A percentile compares a stretch with the other conserved stretches of the same genome.
These are phyloP conservation scores for Mycena venus DNA, from an alignment of 768 basidiomycete genomes.

Conservation along the genomic window DNA sequence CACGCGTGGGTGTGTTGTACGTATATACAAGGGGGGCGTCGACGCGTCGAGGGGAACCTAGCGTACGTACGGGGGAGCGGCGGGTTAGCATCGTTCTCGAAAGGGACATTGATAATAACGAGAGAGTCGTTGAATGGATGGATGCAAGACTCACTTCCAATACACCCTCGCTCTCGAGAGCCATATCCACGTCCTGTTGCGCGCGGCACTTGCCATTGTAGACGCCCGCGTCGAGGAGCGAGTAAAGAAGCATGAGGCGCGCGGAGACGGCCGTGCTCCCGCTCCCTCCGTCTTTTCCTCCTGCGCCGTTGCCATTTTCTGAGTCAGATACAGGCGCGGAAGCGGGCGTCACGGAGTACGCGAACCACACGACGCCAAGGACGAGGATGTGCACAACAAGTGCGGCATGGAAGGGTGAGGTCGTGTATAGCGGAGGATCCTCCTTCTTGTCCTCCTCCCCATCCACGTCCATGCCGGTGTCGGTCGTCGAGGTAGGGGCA, in stretches of 20 bases:
- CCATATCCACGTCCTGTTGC: slow-evolving; percentile 17
- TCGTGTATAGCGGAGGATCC: slow-evolving; percentile 29
- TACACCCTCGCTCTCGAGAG: slow-evolving; percentile 50
- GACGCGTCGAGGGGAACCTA: slow-evolving; percentile 49
- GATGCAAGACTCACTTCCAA: slow-evolving; percentile 42
- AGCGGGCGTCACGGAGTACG: slow-evolving; percentile 50
- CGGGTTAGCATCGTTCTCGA: no score
- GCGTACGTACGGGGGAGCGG: not conserved
- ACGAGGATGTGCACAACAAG: slow-evolving; percentile 72
- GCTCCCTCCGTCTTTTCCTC: slow-evolving; percentile 6
- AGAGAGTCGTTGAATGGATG: slow-evolving; percentile 32
- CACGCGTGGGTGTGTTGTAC: slow-evolving; percentile 77
- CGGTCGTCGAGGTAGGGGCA: no score
- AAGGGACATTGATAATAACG: slow-evolving; percentile 40
- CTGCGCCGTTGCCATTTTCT: not conserved
- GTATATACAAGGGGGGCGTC: slow-evolving; percentile 63
- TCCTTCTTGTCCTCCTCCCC: not conserved
- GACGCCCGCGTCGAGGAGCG: slow-evolving; percentile 71
- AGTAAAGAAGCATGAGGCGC: slow-evolving; percentile 71
- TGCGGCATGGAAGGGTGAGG: slow-evolving; percentile 43
- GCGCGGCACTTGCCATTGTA: slow-evolving; percentile 42
- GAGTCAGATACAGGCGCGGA: not conserved
- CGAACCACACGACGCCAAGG: slow-evolving; percentile 71
- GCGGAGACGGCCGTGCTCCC: slow-evolving; percentile 65
- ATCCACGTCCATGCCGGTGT: not conserved